A percentile compares a stretch with the other conserved stretches of the same genome.
phyloP scores from a whole-genome alignment of 345 rosid genomes.

The Citrus sinensis region DVS_A1.0 CM039163.1:44869001-44869500 shows the following conservation, averaged over 20 bases:
- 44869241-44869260: too few relatives aligned
- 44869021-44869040: too few relatives aligned
- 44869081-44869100: rapidly evolving
- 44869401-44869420: not conserved
- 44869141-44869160: rapidly evolving
- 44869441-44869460: not conserved
- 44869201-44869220: too few relatives aligned
- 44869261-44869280: not conserved
- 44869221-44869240: too few relatives aligned
- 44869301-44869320: not conserved
- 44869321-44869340: not conserved
- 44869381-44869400: not conserved
- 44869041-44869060: too few relatives aligned
- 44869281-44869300: too few relatives aligned
- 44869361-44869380: not conserved
- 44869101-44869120: rapidly evolving
- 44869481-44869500: not conserved
- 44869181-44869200: too few relatives aligned
- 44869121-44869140: too few relatives aligned
- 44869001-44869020: too few relatives aligned
- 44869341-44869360: not conserved
- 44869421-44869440: not conserved
- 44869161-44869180: too few relatives aligned
- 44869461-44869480: not conserved
- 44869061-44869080: rapidly evolving